Evolutionary conservation across 352 stramenopile genomes (phyloP).

Genomic region (Phytophthora palmivora): DNA sequence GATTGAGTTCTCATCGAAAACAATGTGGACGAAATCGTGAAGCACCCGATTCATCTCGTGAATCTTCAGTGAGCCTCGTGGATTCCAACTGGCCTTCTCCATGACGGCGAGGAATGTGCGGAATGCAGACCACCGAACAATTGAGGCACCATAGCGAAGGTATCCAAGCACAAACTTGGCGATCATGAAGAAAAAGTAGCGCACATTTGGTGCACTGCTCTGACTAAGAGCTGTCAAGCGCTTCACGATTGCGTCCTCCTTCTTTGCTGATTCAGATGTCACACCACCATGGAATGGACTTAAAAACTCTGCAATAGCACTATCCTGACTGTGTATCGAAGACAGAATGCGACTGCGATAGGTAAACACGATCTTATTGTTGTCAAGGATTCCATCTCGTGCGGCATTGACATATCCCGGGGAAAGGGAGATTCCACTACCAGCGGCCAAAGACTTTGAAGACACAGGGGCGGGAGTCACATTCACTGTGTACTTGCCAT

Average conservation of each 20-base stretch:
- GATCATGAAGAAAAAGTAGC: constrained; percentile 66
- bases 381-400: constrained; percentile 40
- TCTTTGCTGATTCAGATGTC: constrained; percentile 1
- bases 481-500: constrained; percentile 51
- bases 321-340: constrained; percentile 69
- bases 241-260: constrained; percentile 41
- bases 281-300: constrained; percentile 51
- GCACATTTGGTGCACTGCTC: constrained; percentile 41
- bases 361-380: constrained; percentile 47
- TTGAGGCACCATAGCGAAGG: constrained; percentile 46
- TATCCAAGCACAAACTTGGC: constrained; percentile 58
- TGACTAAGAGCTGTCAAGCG: constrained; percentile 44
- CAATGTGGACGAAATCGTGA: constrained; percentile 58
- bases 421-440: constrained; percentile 39
- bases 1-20: constrained; percentile 62
- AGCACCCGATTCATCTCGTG: constrained; percentile 57
- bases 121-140: constrained; percentile 65
- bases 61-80: constrained; percentile 40
- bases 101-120: constrained; percentile 56
- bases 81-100: constrained; percentile 65
- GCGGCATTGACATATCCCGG: constrained; percentile 50
- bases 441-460: constrained; percentile 21
- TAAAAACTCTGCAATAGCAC: constrained; percentile 48
- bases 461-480: constrained; percentile 38
- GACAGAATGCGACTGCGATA: constrained; percentile 57